Conservation (phyloP, 441 rosid genomes). For the Euphorbia celastroides region DNA sequence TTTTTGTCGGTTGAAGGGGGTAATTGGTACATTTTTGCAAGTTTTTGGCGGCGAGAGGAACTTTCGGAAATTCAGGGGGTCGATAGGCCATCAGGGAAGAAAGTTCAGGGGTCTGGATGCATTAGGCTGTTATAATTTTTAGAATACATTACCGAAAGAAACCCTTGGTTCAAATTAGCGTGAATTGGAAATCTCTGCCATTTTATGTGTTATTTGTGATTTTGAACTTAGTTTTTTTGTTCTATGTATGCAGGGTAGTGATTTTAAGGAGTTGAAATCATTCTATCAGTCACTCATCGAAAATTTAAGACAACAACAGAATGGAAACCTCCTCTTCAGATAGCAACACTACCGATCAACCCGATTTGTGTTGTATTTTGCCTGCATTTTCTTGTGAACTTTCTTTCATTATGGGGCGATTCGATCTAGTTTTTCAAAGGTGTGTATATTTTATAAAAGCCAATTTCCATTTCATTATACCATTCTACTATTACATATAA, state of each 20-base stretch:
- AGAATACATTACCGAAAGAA: too few relatives aligned
- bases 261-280: conserved; percentile 56
- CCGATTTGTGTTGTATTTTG: not conserved
- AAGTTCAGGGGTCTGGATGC: too few relatives aligned
- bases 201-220: not conserved
- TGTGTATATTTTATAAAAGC: conserved; percentile 3
- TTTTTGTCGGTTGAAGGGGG: too few relatives aligned
- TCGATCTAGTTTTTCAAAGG: conserved; percentile 18
- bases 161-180: too few relatives aligned
- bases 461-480: too few relatives aligned
- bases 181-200: not conserved
- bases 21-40: too few relatives aligned
- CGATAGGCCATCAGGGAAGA: too few relatives aligned
- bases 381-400: not conserved
- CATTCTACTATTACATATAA: too few relatives aligned
- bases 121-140: not conserved
- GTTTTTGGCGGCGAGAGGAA: too few relatives aligned
- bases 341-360: conserved; percentile 30
- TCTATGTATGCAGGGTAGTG: conserved; percentile 52
- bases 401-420: not conserved
- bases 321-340: conserved; percentile 76
- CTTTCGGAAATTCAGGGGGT: too few relatives aligned
- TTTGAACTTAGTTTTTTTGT: not conserved
- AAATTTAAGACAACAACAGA: conserved; percentile 62
- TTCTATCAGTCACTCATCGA: conserved; percentile 68